Percentiles rank a stretch among this genome's conserved stretches.
These are phyloP conservation scores for Delitschia confertaspora DNA, from an alignment of 495 filamentous ascomycete species.

Conservation along the genomic window DNA sequence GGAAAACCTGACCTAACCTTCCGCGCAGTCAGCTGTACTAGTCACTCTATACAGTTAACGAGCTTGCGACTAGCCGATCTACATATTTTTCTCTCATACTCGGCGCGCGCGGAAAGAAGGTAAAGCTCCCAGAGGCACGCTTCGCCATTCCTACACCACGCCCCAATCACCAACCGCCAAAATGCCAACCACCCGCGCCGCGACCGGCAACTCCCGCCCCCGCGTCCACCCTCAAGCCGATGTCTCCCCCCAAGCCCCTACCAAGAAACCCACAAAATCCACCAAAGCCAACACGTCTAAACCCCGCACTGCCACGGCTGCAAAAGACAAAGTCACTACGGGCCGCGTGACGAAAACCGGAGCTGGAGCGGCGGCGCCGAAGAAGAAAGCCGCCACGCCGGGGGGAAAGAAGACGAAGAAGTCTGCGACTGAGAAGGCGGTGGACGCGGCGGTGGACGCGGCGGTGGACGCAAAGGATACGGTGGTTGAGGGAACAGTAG, in stretches of 20 bases:
- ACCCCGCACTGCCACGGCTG: slow-evolving; percentile 26
- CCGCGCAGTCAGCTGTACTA: no score
- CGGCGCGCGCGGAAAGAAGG: no score
- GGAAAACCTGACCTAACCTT: no score
- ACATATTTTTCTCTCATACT: no score
- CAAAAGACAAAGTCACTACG: slow-evolving; percentile 19
- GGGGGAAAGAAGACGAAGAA: slow-evolving; percentile 7
- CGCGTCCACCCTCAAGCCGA: slow-evolving; percentile 20
- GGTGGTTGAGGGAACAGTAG: no score
- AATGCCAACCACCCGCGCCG: slow-evolving; percentile 27
- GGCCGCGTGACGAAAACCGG: slow-evolving; percentile 23
- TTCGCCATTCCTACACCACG: not conserved
- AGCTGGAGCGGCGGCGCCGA: slow-evolving; percentile 5
- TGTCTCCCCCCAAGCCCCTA: not conserved
- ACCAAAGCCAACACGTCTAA: slow-evolving; percentile 30
- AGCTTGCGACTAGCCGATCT: no score
- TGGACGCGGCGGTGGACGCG: not conserved
- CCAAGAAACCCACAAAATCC: slow-evolving; percentile 15
- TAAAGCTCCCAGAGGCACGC: not conserved
- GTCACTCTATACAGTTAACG: no score
- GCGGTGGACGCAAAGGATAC: no score
- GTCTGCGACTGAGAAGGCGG: slow-evolving; percentile 8
- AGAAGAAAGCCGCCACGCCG: slow-evolving; percentile 2
- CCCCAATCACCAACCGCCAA: not conserved
- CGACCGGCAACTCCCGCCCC: slow-evolving; percentile 28